A percentile compares a stretch with the other conserved stretches of the same genome.
phyloP scores from a whole-genome alignment of 306 rosid species.

The Begonia loranthoides region DNA sequence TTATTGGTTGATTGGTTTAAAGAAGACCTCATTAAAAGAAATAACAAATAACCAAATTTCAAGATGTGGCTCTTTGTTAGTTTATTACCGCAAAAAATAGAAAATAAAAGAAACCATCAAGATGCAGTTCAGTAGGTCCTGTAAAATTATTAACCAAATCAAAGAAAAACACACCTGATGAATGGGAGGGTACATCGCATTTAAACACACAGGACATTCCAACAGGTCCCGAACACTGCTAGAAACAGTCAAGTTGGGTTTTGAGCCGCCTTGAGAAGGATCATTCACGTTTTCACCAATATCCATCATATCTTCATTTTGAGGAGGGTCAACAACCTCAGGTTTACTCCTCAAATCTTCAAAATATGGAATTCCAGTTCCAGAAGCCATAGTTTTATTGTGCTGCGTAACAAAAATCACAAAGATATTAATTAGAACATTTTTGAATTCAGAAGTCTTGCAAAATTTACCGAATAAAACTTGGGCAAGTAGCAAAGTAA shows the following conservation, averaged over 20 bases:
- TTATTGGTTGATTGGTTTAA: too few relatives aligned
- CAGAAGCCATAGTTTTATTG: slow-evolving; percentile 39
- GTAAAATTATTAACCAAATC: not conserved
- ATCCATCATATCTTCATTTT: slow-evolving; percentile 45
- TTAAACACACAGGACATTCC: slow-evolving; percentile 93
- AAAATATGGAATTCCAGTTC: slow-evolving; percentile 49
- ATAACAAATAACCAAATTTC: too few relatives aligned
- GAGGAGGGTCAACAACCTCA: slow-evolving; percentile 74
- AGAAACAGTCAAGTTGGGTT: slow-evolving; percentile 51
- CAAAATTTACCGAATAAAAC: not conserved
- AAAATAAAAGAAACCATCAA: too few relatives aligned
- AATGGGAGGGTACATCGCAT: slow-evolving; percentile 93
- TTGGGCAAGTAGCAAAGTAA: not conserved
- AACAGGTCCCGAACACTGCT: slow-evolving; percentile 85
- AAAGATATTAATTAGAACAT: not conserved
- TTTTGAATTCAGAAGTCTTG: too few relatives aligned
- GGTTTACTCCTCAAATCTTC: slow-evolving; percentile 56
- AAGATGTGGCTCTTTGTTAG: too few relatives aligned
- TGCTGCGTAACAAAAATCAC: slow-evolving; percentile 6
- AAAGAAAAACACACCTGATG: slow-evolving; percentile 49
- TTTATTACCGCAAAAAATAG: too few relatives aligned
- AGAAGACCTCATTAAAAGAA: too few relatives aligned
- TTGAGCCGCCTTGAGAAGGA: slow-evolving; percentile 26
- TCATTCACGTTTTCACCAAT: slow-evolving; percentile 50
- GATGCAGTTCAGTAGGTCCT: too few relatives aligned